A percentile compares a stretch with the other conserved stretches of the same genome.
phyloP scores from a whole-genome alignment of 1,139 yeast species.

The Taiozyma sp. region DNA sequence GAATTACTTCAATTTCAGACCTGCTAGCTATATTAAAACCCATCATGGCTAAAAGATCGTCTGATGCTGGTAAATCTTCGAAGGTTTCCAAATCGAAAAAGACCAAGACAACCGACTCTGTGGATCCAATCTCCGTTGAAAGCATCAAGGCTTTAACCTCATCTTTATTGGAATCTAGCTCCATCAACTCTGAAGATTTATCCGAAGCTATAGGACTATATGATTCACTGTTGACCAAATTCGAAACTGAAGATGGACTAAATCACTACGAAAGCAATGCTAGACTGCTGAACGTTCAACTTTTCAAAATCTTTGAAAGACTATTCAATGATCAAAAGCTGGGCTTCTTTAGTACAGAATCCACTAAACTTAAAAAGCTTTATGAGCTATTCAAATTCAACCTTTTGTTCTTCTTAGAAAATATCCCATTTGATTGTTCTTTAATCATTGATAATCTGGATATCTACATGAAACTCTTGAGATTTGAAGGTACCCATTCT shows the following conservation, averaged over 20 bases:
- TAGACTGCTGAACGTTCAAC: constrained; percentile 46
- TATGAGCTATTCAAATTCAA: constrained; percentile 50
- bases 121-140: constrained; percentile 10
- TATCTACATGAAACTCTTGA: constrained; percentile 53
- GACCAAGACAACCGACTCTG: neutral
- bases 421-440: constrained; percentile 31
- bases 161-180: constrained; percentile 6
- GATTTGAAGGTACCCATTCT: constrained; percentile 50
- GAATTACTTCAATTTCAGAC: neutral
- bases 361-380: constrained; percentile 58
- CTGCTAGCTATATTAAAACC: neutral
- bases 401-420: constrained; percentile 38
- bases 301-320: constrained; percentile 53
- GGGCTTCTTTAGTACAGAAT: constrained; percentile 39
- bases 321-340: constrained; percentile 43
- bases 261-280: constrained; percentile 24
- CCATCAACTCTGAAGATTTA: constrained; percentile 7
- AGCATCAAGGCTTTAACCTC: constrained; percentile 9
- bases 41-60: constrained; percentile 16
- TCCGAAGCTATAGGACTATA: constrained; percentile 11
- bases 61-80: neutral
- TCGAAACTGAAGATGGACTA: constrained; percentile 16
- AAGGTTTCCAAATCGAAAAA: constrained; percentile 8
- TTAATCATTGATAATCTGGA: constrained; percentile 55
- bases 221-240: constrained; percentile 15